Evolutionary conservation across 2,329 filamentous ascomycete species (phyloP).

Genomic region (Pseudogymnoascus sp.): DNA sequence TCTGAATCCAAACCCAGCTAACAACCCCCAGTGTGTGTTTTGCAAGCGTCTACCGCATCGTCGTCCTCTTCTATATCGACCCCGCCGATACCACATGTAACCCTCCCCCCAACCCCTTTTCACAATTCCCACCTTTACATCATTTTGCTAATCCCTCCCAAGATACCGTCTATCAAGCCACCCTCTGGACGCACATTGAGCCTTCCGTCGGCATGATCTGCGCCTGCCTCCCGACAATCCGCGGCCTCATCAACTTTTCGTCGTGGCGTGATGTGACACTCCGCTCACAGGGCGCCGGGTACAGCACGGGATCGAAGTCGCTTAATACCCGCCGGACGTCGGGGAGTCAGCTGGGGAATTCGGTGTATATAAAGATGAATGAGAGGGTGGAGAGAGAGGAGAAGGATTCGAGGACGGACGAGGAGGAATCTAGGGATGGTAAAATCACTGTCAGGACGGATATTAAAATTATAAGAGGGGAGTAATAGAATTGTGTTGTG

Average conservation of each 20-base stretch:
- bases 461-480: background rate
- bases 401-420: background rate
- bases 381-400: constrained; percentile 9
- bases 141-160: background rate
- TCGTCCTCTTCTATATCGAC: constrained; percentile 17
- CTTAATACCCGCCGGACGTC: background rate
- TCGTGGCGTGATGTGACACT: background rate
- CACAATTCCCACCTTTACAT: background rate
- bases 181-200: constrained; percentile 13
- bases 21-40: constrained; percentile 12
- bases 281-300: background rate
- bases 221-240: constrained; percentile 12
- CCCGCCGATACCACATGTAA: constrained; percentile 18
- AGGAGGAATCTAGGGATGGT: background rate
- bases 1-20: background rate
- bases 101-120: background rate
- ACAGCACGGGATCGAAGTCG: background rate
- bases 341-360: constrained; percentile 9
- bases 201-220: constrained; percentile 12
- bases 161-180: constrained; percentile 5
- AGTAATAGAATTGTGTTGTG: background rate
- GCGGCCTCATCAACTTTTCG: background rate
- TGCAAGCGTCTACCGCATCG: constrained; percentile 18
- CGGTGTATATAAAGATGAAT: background rate
- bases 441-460: background rate